Base-by-base conservation (phyloP, 352 stramenopile species). In the Phytophthora ramorum region DNA sequence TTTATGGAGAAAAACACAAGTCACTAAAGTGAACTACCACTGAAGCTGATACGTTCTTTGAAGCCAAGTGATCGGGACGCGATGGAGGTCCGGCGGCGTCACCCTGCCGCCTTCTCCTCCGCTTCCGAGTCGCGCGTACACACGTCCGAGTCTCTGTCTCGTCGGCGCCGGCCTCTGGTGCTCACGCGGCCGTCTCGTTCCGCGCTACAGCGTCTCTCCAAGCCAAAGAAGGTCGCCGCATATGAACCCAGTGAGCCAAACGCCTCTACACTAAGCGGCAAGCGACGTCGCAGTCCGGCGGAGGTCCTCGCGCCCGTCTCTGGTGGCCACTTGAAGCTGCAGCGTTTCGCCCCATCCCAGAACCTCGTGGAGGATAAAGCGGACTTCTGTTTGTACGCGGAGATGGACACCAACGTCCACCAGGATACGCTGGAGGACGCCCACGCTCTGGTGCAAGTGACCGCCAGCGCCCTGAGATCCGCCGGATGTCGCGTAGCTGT, bases 371-470 rank as follows among this genome's bases (percentile, higher is more conserved):
- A 73, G 13, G 68, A 74, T 26, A 47, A 67, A 12, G 73, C 76
- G 1, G 76, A 84, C 49, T 79, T 78, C 17, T 81, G 73, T 38
- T 59, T 84, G 37, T 81, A 79, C 51, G 30, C 77, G 35, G 73
- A 81, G 41, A 24, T 78, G 40, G 6, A 26, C 12, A 12, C 28
- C 41, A 14, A n/a, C 20, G 10, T 16, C 6, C 22, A 43, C 8
- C 38, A 53, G 12, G 62, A 60, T 2, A 20, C 40, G 24, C 52
- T 70, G 22, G 71, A 75, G 57, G 64, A 76, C 34, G 70, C 66
- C 2, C 78, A 90, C 53, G 68, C 53, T 4, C 43, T 83, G 1
- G 55, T 90, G 1, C 65, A 83, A 47, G 69, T 76, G 14, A 66
- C 72, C 1, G 69, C 66, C 10, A 67, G 68, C 37, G 65, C 81